Evolutionary conservation across 1,284 basidiomycete genomes (phyloP).

Genomic region (Hypsizygus ulmarius): DNA sequence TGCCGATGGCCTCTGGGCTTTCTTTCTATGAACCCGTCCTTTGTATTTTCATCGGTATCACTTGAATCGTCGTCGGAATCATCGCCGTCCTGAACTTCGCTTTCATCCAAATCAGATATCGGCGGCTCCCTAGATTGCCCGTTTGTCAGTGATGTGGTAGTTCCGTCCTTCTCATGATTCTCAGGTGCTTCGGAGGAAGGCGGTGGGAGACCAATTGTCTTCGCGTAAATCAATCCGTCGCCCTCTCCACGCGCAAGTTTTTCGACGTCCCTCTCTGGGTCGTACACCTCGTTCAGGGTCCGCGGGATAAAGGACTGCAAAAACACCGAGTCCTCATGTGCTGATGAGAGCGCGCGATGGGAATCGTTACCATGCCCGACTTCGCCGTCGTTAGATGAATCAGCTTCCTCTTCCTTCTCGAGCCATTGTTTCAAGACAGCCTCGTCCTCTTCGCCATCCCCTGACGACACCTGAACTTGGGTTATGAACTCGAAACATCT

Average conservation of each 20-base stretch:
- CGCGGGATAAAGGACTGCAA: slow-evolving; percentile 90
- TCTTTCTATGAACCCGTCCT: slow-evolving; percentile 44
- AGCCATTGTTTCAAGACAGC: slow-evolving; percentile 52
- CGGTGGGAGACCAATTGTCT: slow-evolving; percentile 76
- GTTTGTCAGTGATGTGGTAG: slow-evolving; percentile 7
- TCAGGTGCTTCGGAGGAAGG: slow-evolving; percentile 18
- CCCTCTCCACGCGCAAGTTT: slow-evolving; percentile 69
- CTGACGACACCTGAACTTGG: slow-evolving; percentile 44
- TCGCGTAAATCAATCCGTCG: slow-evolving; percentile 78
- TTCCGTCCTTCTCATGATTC: slow-evolving; percentile 6
- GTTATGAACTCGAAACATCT: slow-evolving; percentile 89
- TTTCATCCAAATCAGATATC: slow-evolving; percentile 19
- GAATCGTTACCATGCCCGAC: slow-evolving; percentile 18
- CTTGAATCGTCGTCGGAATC: slow-evolving; percentile 28
- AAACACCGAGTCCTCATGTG: slow-evolving; percentile 85
- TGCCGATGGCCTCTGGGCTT: slow-evolving; percentile 81
- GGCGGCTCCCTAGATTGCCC: slow-evolving; percentile 7
- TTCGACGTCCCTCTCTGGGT: slow-evolving; percentile 88
- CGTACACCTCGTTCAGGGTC: slow-evolving; percentile 85
- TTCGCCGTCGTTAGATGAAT: slow-evolving; percentile 16
- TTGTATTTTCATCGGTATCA: slow-evolving; percentile 35
- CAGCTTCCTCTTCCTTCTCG: slow-evolving; percentile 32
- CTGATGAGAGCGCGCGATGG: slow-evolving; percentile 18
- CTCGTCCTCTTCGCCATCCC: slow-evolving; percentile 36
- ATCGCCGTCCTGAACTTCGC: slow-evolving; percentile 25